Conservation (phyloP, 768 basidiomycete species). For the Auricularia sp. region DNA sequence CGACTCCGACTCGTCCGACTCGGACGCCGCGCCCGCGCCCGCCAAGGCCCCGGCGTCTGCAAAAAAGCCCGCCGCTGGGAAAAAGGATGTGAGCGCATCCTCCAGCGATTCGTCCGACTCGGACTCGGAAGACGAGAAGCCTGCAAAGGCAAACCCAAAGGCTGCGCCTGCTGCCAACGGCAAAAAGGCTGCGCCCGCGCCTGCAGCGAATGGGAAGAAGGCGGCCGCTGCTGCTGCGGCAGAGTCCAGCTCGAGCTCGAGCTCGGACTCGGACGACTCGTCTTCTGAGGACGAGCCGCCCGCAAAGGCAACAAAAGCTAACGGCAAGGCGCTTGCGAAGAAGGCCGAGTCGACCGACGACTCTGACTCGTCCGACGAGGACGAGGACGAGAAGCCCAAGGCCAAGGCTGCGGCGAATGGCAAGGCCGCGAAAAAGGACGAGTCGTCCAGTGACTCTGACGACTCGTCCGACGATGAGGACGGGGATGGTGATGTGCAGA, state of each 20-base stretch:
- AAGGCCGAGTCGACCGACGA: slow-evolving; percentile 22
- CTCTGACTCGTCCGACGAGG: slow-evolving; percentile 20
- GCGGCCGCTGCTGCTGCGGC: slow-evolving; percentile 30
- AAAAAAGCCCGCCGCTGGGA: slow-evolving; percentile 10
- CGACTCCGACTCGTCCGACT: slow-evolving; percentile 30
- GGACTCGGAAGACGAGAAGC: neutral
- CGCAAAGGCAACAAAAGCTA: slow-evolving; percentile 4
- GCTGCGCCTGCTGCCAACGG: neutral
- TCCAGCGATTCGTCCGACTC: slow-evolving; percentile 5
- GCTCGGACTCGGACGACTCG: slow-evolving; percentile 26
- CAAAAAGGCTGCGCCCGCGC: slow-evolving; percentile 6
- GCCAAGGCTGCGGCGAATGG: slow-evolving; percentile 21
- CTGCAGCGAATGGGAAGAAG: slow-evolving; percentile 17
- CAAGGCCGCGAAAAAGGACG: slow-evolving; percentile 23
- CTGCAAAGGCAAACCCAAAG: neutral
- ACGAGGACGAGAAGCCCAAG: slow-evolving; percentile 26
- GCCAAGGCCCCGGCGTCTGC: slow-evolving; percentile 15
- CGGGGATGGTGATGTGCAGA: slow-evolving; percentile 23
- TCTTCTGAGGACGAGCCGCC: slow-evolving; percentile 26
- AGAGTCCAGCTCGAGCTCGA: slow-evolving; percentile 24
- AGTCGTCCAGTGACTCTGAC: slow-evolving; percentile 18
- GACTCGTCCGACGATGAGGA: slow-evolving; percentile 18
- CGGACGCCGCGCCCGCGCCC: slow-evolving; percentile 29
- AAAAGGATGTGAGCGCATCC: slow-evolving; percentile 16
- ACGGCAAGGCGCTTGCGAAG: slow-evolving; percentile 12